A percentile compares a stretch with the other conserved stretches of the same genome.
These are phyloP conservation scores for Cyanodermella asteris DNA, from an alignment of 2,329 filamentous ascomycete genomes.

Conservation along the genomic window DNA sequence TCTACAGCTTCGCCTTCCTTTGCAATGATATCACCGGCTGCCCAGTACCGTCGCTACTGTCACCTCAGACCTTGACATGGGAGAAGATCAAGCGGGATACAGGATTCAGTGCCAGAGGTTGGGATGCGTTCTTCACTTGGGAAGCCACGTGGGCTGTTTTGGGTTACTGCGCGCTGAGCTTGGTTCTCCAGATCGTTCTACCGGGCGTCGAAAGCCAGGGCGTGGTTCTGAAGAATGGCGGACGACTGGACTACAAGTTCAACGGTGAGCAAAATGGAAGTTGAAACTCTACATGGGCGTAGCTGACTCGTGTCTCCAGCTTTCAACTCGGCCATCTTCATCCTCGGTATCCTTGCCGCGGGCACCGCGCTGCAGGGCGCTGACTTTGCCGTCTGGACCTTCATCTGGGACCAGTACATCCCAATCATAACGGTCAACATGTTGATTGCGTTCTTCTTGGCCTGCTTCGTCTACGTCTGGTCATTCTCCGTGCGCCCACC, in stretches of 20 bases:
- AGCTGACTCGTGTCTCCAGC: constrained; percentile 27
- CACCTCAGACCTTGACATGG: constrained; percentile 47
- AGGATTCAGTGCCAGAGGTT: too few species aligned
- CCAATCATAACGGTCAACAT: constrained; percentile 70
- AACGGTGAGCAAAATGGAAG: constrained; percentile 31
- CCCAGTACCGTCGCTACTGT: constrained; percentile 59
- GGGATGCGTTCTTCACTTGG: too few species aligned
- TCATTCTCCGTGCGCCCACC: constrained; percentile 57
- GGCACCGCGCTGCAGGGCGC: constrained; percentile 60
- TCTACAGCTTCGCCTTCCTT: constrained; percentile 60
- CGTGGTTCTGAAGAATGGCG: constrained; percentile 45
- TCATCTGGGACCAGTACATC: constrained; percentile 76
- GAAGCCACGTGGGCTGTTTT: constrained; percentile 47
- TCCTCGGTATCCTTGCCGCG: constrained; percentile 45
- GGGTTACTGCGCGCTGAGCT: constrained; percentile 56
- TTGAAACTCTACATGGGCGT: constrained; percentile 13
- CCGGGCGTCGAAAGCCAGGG: constrained; percentile 55
- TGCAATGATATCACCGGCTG: constrained; percentile 91
- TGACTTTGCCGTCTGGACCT: constrained; percentile 74
- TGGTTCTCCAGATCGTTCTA: constrained; percentile 53
- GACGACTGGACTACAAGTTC: constrained; percentile 61
- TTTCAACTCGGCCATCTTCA: constrained; percentile 52
- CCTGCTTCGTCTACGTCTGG: constrained; percentile 57
- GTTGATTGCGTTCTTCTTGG: constrained; percentile 48
- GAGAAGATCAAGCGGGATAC: constrained; percentile 56